Conservation (phyloP, 257 asterid species). For the Pogostemon cablin region DNA sequence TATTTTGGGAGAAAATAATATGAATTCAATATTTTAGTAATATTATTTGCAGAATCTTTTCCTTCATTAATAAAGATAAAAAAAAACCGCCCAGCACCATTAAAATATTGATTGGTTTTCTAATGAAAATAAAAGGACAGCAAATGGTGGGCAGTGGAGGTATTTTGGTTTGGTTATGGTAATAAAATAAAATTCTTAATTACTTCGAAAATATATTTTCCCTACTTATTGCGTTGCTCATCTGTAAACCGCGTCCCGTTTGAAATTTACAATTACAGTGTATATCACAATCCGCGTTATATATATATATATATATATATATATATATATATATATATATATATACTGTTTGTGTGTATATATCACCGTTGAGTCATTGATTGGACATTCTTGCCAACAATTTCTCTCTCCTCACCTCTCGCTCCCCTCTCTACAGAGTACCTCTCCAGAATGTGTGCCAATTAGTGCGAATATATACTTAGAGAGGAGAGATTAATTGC, state of each 20-base stretch:
- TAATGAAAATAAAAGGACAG: constrained; percentile 16
- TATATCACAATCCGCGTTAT: constrained; percentile 29
- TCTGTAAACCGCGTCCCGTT: constrained; percentile 46
- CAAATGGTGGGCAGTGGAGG: neutral
- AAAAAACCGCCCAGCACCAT: neutral
- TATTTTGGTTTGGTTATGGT: constrained; percentile 16
- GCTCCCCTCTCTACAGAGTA: neutral
- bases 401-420: constrained; percentile 28
- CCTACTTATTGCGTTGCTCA: neutral
- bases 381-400: constrained; percentile 25
- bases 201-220: constrained; percentile 1
- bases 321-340: neutral
- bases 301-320: constrained; percentile 11
- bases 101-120: neutral
- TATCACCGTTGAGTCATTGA: constrained; percentile 18
- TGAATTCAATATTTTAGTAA: no score
- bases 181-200: neutral
- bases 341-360: neutral
- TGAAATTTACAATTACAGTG: constrained; percentile 11
- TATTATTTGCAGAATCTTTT: neutral
- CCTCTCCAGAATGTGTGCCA: constrained; percentile 27
- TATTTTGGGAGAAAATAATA: no score
- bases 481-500: neutral
- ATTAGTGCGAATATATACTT: constrained; percentile 2
- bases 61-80: neutral